A percentile compares a stretch with the other conserved stretches of the same genome.
Conservation (phyloP, 352 stramenopile species). For the Pythium aristosporum region DNA sequence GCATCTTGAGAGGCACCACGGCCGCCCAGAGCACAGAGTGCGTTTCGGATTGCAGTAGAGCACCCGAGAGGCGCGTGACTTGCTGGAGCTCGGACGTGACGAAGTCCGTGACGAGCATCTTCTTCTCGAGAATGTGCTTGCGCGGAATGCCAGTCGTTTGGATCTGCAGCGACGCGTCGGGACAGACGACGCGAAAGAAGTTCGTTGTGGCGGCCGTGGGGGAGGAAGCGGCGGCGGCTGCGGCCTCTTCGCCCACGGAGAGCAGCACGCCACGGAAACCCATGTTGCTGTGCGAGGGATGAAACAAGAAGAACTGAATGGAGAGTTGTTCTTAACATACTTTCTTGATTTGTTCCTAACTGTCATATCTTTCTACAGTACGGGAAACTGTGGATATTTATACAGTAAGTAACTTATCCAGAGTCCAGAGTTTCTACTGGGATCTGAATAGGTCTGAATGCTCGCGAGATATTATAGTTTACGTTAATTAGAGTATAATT, state of each 20-base stretch:
- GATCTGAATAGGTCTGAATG: too few species aligned
- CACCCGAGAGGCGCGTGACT: conserved; percentile 43
- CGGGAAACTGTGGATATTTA: too few species aligned
- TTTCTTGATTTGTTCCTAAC: too few species aligned
- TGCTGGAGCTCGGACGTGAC: conserved; percentile 56
- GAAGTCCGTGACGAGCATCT: conserved; percentile 52
- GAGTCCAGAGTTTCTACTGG: too few species aligned
- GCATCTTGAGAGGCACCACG: conserved; percentile 8
- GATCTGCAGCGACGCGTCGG: conserved; percentile 45
- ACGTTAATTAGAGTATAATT: too few species aligned
- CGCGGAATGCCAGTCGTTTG: conserved; percentile 24
- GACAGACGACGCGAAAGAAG: conserved; percentile 51
- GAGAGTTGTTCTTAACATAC: not conserved
- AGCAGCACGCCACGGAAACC: conserved; percentile 74
- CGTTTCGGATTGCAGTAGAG: conserved; percentile 39
- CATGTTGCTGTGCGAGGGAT: conserved; percentile 30
- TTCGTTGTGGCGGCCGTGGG: not conserved
- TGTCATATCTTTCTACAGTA: too few species aligned
- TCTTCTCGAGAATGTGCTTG: conserved; percentile 37
- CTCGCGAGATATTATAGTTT: too few species aligned
- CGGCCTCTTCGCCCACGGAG: conserved; percentile 31
- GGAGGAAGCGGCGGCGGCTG: not conserved
- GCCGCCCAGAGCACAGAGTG: conserved; percentile 52
- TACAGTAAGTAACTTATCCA: too few species aligned
- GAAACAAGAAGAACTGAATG: not conserved